phyloP scores from a whole-genome alignment of 2,329 filamentous ascomycete genomes.

The Pseudogymnoascus sp. region DNA sequence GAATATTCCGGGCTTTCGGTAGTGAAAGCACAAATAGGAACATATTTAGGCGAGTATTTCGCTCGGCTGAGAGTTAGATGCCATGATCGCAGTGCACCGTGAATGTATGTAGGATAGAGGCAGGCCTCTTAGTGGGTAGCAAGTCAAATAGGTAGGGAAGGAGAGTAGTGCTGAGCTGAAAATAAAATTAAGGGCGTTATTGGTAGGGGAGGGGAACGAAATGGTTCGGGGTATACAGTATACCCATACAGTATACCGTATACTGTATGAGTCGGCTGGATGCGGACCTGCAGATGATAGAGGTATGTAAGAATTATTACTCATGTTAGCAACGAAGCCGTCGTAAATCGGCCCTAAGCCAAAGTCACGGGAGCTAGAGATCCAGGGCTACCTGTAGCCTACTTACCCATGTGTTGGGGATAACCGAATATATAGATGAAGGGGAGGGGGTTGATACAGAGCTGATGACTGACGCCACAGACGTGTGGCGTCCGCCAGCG shows the following conservation, averaged over 20 bases:
- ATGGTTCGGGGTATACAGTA: neutral
- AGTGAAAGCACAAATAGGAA: neutral
- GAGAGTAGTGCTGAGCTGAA: neutral
- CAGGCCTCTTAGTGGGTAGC: too few species aligned
- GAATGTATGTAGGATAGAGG: too few species aligned
- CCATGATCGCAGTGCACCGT: neutral
- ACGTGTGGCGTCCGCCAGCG: too few species aligned
- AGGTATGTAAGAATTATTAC: neutral
- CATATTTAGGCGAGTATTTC: neutral
- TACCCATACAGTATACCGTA: too few species aligned
- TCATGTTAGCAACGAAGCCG: neutral
- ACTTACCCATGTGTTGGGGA: too few species aligned
- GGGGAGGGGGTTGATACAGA: too few species aligned
- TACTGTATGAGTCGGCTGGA: neutral
- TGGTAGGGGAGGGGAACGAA: neutral
- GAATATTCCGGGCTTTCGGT: neutral
- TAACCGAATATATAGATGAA: too few species aligned
- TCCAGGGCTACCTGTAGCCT: too few species aligned
- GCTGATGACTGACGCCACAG: too few species aligned
- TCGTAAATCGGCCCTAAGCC: neutral
- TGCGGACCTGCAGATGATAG: neutral
- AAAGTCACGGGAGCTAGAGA: too few species aligned
- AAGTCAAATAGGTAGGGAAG: too few species aligned
- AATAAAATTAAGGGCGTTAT: neutral
- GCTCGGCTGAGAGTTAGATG: neutral